phyloP scores from a whole-genome alignment of 2,329 filamentous ascomycete species.

The Fusarium lateritium region DNA sequence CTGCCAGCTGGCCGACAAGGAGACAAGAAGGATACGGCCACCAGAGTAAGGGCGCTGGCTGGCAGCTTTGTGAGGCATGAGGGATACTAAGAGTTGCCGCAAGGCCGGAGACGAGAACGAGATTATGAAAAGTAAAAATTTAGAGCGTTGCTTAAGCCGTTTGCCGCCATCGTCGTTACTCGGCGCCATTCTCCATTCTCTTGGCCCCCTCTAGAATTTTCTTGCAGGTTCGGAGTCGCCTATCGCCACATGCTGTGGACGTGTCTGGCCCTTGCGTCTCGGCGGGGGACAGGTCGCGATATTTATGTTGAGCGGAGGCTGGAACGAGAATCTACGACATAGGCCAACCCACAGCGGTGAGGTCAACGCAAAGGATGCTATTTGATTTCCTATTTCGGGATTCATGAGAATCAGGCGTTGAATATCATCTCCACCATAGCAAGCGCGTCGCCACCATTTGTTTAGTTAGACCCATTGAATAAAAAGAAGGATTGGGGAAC shows the following conservation, averaged over 20 bases:
- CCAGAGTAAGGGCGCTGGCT: conserved; percentile 71
- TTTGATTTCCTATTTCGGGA: conserved; percentile 45
- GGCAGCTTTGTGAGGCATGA: conserved; percentile 72
- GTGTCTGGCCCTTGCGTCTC: neutral
- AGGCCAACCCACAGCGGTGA: conserved; percentile 29
- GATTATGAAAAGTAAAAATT: conserved; percentile 33
- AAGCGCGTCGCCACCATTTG: conserved; percentile 26
- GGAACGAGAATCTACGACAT: conserved; percentile 4
- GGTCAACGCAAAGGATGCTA: conserved; percentile 46
- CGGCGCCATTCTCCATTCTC: neutral
- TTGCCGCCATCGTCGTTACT: conserved; percentile 4
- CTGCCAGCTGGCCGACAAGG: conserved; percentile 71
- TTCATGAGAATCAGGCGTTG: conserved; percentile 17
- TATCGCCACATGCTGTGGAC: conserved; percentile 19
- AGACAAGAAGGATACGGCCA: conserved; percentile 69
- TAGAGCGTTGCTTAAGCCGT: conserved; percentile 25
- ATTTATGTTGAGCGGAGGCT: neutral
- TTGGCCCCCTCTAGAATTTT: conserved; percentile 13
- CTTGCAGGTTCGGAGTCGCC: neutral
- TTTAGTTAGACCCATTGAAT: conserved; percentile 12
- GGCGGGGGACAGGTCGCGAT: neutral
- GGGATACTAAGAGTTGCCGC: conserved; percentile 74
- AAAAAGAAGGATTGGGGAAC: neutral
- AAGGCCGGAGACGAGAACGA: conserved; percentile 76
- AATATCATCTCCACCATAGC: conserved; percentile 22